phyloP scores from a whole-genome alignment of 2,329 filamentous ascomycete species.

The Thielaviopsis musarum region DNA sequence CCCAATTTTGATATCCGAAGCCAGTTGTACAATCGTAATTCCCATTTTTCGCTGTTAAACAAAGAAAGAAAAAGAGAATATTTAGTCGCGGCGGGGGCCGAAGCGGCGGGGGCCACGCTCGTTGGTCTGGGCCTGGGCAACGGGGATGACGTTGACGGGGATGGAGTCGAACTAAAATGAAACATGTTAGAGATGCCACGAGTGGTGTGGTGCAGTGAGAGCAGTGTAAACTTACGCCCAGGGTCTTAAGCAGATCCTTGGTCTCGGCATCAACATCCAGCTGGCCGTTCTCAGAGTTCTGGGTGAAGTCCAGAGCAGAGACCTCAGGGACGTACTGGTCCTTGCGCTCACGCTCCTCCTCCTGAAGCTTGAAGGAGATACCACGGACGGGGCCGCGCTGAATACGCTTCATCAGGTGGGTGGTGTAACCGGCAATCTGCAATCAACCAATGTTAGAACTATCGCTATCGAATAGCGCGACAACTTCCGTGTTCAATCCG shows the following conservation, averaged over 20 bases:
- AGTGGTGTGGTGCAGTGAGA: not conserved
- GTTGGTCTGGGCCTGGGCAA: constrained; percentile 71
- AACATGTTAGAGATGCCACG: not conserved
- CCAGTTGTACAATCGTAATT: constrained; percentile 15
- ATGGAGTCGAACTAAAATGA: constrained; percentile 75
- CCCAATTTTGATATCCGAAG: constrained; percentile 16
- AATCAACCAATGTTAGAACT: constrained; percentile 2
- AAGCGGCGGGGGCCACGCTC: constrained; percentile 68
- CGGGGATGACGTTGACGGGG: constrained; percentile 86
- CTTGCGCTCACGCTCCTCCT: constrained; percentile 99
- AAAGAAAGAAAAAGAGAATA: constrained; percentile 8
- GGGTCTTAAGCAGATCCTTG: constrained; percentile 96
- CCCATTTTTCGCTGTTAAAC: constrained; percentile 16
- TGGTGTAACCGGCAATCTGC: constrained; percentile 95
- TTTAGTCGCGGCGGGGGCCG: constrained; percentile 32
- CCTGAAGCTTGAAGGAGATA: constrained; percentile 99
- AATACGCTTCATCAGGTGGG: constrained; percentile 99
- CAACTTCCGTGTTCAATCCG: not conserved
- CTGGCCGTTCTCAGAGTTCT: constrained; percentile 83
- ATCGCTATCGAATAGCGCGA: not conserved
- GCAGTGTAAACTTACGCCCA: constrained; percentile 60
- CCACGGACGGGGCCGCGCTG: constrained; percentile 97
- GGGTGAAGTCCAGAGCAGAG: constrained; percentile 93
- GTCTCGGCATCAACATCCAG: constrained; percentile 94
- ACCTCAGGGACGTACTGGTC: constrained; percentile 99